phyloP scores from a whole-genome alignment of 1,284 basidiomycete species.

The Takashimella tepidaria region DNA sequence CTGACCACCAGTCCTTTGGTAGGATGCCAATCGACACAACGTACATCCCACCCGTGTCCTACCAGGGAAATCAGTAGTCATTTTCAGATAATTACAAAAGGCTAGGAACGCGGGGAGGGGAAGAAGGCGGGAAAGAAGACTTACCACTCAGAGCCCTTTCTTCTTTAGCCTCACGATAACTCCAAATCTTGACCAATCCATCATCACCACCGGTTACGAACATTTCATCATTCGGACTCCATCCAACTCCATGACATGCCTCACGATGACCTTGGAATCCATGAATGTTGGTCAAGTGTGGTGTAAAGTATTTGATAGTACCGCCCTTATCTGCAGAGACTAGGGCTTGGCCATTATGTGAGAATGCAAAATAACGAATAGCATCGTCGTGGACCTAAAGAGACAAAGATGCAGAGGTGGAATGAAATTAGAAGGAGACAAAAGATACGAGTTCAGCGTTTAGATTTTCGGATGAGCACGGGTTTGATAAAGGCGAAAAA shows the following conservation, averaged over 20 bases:
- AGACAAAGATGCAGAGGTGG: not conserved
- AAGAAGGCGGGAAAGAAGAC: too few relatives aligned
- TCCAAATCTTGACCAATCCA: constrained; percentile 89
- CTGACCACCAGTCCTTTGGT: constrained; percentile 90
- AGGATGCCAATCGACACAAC: constrained; percentile 97
- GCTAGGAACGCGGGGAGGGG: not conserved
- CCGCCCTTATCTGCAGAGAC: constrained; percentile 90
- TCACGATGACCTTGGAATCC: constrained; percentile 86
- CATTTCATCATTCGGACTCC: constrained; percentile 82
- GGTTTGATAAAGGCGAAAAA: too few relatives aligned
- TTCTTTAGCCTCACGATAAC: constrained; percentile 82
- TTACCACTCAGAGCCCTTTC: constrained; percentile 79
- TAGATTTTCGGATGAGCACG: not conserved
- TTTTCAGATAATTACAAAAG: not conserved
- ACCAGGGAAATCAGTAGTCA: constrained; percentile 1
- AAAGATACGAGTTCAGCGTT: not conserved
- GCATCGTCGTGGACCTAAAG: constrained; percentile 80
- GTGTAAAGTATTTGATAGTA: constrained; percentile 96
- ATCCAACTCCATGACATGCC: constrained; percentile 83
- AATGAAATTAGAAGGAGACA: not conserved
- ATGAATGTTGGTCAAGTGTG: constrained; percentile 97
- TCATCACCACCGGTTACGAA: constrained; percentile 96
- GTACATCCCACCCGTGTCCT: constrained; percentile 98
- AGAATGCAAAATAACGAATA: constrained; percentile 83
- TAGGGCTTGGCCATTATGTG: constrained; percentile 83